Evolutionary conservation across 192 early-diverging fungal species (phyloP).

Genomic region (Cladochytrium replicatum): DNA sequence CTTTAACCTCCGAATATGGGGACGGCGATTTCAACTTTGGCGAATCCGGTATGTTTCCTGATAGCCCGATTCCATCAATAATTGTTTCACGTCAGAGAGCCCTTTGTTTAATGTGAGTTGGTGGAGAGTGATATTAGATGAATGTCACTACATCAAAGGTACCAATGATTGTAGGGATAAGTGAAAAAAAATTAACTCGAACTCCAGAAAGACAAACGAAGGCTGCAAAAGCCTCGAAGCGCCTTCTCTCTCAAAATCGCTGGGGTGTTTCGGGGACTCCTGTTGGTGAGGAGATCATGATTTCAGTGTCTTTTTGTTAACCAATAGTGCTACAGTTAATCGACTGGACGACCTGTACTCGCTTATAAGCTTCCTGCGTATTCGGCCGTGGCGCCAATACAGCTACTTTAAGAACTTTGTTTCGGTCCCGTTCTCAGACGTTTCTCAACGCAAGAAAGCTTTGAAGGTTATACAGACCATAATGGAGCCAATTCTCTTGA

Average conservation of each 20-base stretch:
- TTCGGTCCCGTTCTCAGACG: constrained; percentile 61
- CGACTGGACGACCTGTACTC: constrained; percentile 67
- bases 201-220: constrained; percentile 55
- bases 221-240: constrained; percentile 55
- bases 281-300: constrained; percentile 60
- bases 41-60: no score
- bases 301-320: no score
- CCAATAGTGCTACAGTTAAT: no score
- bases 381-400: constrained; percentile 57
- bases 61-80: not conserved
- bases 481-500: constrained; percentile 55
- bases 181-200: no score
- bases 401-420: constrained; percentile 72
- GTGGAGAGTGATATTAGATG: constrained; percentile 75
- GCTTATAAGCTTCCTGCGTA: constrained; percentile 66
- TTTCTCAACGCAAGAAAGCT: no score
- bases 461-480: constrained; percentile 44
- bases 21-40: not conserved
- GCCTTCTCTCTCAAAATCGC: constrained; percentile 51
- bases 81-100: not conserved
- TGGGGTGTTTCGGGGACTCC: constrained; percentile 93
- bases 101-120: constrained; percentile 58
- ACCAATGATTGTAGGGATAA: no score
- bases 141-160: constrained; percentile 83
- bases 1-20: constrained; percentile 19